phyloP scores from a whole-genome alignment of 2,329 filamentous ascomycete species.

The Fusarium pilosicola region DNA sequence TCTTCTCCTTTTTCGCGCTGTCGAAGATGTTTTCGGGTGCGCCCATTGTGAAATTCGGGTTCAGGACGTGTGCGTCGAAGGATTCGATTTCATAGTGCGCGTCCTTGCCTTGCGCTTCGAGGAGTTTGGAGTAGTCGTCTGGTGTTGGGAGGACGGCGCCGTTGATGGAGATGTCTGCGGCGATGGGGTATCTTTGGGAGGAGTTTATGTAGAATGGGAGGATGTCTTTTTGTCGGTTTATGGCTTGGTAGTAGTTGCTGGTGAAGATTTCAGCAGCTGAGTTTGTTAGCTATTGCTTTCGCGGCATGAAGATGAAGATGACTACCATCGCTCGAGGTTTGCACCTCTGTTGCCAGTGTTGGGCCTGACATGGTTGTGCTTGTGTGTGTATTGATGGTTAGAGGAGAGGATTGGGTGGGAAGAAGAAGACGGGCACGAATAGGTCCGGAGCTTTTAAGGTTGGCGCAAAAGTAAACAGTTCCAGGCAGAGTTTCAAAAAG shows the following conservation, averaged over 20 bases:
- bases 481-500: constrained; percentile 20
- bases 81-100: constrained; percentile 78
- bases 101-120: constrained; percentile 68
- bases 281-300: constrained; percentile 22
- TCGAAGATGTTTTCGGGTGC: constrained; percentile 59
- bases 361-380: constrained; percentile 49
- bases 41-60: constrained; percentile 70
- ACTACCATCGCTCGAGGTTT: constrained; percentile 58
- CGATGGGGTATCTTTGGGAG: constrained; percentile 62
- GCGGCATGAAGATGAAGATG: neutral
- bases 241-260: constrained; percentile 78
- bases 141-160: constrained; percentile 73
- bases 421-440: neutral
- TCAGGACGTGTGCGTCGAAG: constrained; percentile 81
- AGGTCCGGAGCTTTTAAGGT: neutral
- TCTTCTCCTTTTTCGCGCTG: constrained; percentile 57
- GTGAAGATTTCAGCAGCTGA: constrained; percentile 77
- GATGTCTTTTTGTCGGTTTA: constrained; percentile 72
- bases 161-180: constrained; percentile 81
- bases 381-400: neutral
- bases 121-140: constrained; percentile 73
- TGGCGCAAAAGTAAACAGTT: constrained; percentile 38
- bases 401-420: neutral
- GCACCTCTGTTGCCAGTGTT: constrained; percentile 56
- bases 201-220: constrained; percentile 76